phyloP scores from a whole-genome alignment of 768 basidiomycete species.

The Mycena filopes region DNA sequence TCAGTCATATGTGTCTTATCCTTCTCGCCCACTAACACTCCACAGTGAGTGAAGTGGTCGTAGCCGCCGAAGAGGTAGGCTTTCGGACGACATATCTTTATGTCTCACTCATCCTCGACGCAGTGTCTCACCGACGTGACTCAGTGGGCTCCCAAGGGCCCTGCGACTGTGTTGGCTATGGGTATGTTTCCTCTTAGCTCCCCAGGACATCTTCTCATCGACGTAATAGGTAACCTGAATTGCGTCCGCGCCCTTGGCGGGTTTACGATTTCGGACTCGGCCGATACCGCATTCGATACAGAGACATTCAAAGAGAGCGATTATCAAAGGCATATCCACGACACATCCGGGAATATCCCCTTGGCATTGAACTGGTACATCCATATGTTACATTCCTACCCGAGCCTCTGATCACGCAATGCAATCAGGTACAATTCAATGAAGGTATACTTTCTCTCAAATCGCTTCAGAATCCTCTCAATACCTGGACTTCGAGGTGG shows the following conservation, averaged over 20 bases:
- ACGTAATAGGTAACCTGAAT: slow-evolving; percentile 60
- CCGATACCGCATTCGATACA: slow-evolving; percentile 68
- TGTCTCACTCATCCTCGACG: slow-evolving; percentile 5
- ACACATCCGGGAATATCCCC: slow-evolving; percentile 58
- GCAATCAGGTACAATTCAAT: slow-evolving; percentile 68
- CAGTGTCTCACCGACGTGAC: slow-evolving; percentile 68
- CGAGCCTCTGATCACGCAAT: not conserved
- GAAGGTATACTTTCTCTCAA: slow-evolving; percentile 53
- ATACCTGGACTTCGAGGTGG: slow-evolving; percentile 54
- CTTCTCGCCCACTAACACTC: slow-evolving; percentile 9
- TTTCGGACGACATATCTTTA: not conserved
- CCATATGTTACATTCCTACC: slow-evolving; percentile 29
- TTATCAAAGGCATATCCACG: slow-evolving; percentile 57
- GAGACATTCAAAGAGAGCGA: slow-evolving; percentile 66
- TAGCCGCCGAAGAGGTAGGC: slow-evolving; percentile 70
- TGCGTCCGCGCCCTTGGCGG: slow-evolving; percentile 74
- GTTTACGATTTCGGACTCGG: slow-evolving; percentile 59
- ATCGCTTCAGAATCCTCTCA: not conserved
- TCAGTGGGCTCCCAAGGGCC: slow-evolving; percentile 65
- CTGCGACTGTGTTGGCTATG: slow-evolving; percentile 62
- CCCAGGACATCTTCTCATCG: not conserved
- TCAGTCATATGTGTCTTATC: slow-evolving; percentile 44
- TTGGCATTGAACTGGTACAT: slow-evolving; percentile 70
- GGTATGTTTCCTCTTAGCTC: slow-evolving; percentile 47
- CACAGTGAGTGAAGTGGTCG: slow-evolving; percentile 67